Evolutionary conservation across 1,139 yeast species (phyloP), one percentile per base, ranked within the genome.

Genomic region (Arxiozyma heterogenica): DNA sequence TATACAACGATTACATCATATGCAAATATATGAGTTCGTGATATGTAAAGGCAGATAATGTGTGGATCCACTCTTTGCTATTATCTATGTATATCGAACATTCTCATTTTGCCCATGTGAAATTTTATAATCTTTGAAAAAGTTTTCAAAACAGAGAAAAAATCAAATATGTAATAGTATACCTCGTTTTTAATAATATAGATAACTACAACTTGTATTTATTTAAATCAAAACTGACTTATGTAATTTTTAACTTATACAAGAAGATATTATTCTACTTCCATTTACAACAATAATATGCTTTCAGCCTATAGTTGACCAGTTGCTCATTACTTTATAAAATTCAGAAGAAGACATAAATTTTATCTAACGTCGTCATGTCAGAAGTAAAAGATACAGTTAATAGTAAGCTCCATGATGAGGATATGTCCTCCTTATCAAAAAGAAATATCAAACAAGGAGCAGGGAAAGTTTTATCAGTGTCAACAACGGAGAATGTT

Each of bases 321-420:
- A 34, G 39, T 15, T 8, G 4, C 15, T 34, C 39, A 34, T 34
- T 12, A 34, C 3, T 15, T n/a, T 8, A 34, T 4, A 15, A 15
- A 8, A 34, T 34, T 34, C n/a, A 34, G 6, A 34, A 34, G 2
- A 12, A 15, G 30, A 27, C 11, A 27, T 27, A 27, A 27, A 27
- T 11, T 27, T 11, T 42, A 25, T 30, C 27, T 2, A 44, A 52
- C 30, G 27, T 52, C 44, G 41, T 41, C 3, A 52, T 52, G 54
- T 22, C 38, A 23, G 34, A 49, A 20, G 18, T 41, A 18, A 48
- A 41, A 18, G 45, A 48, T 30, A 25, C 39, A 8, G 23, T 43
- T 17, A 34, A 21, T 38, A 3, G 38, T 21, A 34, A n/a, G 23
- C 42, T 46, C 15, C 43, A 46, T 27, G 30, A 41, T 38, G 41